phyloP scores from a whole-genome alignment of 495 filamentous ascomycete genomes.

The Aspergillus carlsbadensis region DNA sequence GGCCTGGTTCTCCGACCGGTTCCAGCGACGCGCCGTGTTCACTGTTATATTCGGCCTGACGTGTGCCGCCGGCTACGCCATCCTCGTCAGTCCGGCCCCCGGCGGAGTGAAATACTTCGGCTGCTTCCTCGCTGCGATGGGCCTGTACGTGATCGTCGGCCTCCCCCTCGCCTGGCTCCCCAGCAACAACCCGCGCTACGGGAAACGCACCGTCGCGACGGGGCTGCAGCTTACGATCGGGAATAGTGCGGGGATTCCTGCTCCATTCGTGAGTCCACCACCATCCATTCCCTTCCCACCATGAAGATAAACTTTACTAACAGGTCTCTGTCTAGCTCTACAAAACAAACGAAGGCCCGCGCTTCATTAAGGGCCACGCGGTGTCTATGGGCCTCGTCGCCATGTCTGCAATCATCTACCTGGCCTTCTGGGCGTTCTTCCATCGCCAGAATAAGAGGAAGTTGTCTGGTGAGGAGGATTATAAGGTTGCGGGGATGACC shows the following conservation, averaged over 20 bases:
- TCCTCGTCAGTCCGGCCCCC: conserved; percentile 33
- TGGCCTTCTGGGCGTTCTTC: conserved; percentile 13
- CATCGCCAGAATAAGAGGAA: conserved; percentile 3
- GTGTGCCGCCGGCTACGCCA: neutral
- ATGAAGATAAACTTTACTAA: neutral
- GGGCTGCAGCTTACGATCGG: conserved; percentile 59
- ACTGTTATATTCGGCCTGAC: conserved; percentile 19
- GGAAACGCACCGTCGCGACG: conserved; percentile 53
- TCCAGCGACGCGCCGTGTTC: conserved; percentile 21
- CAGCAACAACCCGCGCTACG: conserved; percentile 58
- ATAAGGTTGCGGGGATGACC: neutral
- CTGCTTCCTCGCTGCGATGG: conserved; percentile 50
- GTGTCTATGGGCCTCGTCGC: conserved; percentile 9
- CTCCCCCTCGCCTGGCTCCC: conserved; percentile 51
- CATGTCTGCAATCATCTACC: conserved; percentile 11
- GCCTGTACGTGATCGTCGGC: conserved; percentile 24
- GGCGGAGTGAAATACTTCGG: conserved; percentile 54
- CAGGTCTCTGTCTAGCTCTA: neutral
- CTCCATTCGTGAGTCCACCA: conserved; percentile 8
- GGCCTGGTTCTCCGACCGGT: conserved; percentile 39
- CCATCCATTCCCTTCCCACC: neutral
- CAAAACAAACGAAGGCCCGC: conserved; percentile 10
- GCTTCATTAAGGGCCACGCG: conserved; percentile 9
- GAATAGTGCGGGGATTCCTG: conserved; percentile 44
- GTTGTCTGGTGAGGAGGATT: conserved; percentile 4